Conservation (phyloP, 305 asterid genomes). For the Fraxinus angustifolia region DNA sequence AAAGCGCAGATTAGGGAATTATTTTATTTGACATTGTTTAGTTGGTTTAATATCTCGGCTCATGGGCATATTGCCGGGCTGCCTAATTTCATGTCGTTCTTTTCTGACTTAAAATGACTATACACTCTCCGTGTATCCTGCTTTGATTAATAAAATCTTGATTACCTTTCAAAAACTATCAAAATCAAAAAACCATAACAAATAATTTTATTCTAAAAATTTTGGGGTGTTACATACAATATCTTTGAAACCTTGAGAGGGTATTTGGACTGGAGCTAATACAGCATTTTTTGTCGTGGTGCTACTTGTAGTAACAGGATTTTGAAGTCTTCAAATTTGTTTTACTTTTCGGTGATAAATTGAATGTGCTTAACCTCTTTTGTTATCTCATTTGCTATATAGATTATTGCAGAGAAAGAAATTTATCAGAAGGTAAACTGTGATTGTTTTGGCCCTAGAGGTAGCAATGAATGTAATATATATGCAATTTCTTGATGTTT, state of each 20-base stretch:
- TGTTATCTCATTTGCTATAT: neutral
- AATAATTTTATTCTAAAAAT: no score
- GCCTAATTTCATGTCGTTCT: no score
- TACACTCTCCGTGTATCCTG: no score
- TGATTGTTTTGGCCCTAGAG: neutral
- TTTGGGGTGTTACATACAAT: neutral
- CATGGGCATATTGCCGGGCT: no score
- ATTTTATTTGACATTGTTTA: no score
- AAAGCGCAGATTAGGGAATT: no score
- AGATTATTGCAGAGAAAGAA: neutral
- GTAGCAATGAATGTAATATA: neutral
- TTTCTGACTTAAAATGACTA: no score
- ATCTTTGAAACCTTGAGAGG: conserved; percentile 4
- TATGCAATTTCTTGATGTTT: neutral
- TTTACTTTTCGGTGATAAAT: neutral
- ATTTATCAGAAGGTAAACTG: neutral
- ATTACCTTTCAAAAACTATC: no score
- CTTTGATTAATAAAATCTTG: no score
- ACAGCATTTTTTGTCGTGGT: neutral
- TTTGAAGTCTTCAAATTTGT: neutral
- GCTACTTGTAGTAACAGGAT: neutral
- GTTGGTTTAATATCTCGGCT: no score
- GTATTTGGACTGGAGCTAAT: neutral
- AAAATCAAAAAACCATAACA: no score
- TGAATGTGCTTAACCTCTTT: neutral